Conservation (phyloP, 495 filamentous ascomycete species). For the Trichoderma erinaceum region DNA sequence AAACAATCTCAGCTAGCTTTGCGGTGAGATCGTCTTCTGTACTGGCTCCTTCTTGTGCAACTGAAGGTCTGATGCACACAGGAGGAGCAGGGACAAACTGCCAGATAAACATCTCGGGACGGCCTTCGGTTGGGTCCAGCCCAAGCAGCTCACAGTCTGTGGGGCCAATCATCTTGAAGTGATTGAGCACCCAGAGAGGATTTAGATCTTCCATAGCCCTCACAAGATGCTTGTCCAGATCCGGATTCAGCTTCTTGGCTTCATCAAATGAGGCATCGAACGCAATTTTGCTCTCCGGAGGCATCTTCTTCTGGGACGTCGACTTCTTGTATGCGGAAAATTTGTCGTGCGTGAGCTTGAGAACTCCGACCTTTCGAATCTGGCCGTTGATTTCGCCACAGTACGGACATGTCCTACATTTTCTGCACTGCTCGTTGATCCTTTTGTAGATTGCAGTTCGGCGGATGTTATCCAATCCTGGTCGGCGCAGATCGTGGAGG, state of each 20-base stretch:
- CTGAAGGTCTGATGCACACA: slow-evolving; percentile 87
- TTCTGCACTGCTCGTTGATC: slow-evolving; percentile 81
- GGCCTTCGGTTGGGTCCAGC: slow-evolving; percentile 75
- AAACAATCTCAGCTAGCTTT: slow-evolving; percentile 88
- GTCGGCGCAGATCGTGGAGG: slow-evolving; percentile 70
- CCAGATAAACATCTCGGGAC: slow-evolving; percentile 97
- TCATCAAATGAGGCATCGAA: slow-evolving; percentile 81
- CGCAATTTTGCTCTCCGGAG: slow-evolving; percentile 67
- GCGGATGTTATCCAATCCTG: slow-evolving; percentile 78
- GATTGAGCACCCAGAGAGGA: slow-evolving; percentile 76
- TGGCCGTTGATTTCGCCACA: slow-evolving; percentile 79
- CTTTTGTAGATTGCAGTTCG: slow-evolving; percentile 74
- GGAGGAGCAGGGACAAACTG: slow-evolving; percentile 91
- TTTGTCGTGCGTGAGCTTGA: slow-evolving; percentile 93
- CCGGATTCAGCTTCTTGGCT: slow-evolving; percentile 63
- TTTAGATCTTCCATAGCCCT: slow-evolving; percentile 94
- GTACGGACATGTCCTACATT: slow-evolving; percentile 66
- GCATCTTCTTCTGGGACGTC: slow-evolving; percentile 72
- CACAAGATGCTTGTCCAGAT: slow-evolving; percentile 83
- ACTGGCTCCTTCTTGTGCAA: slow-evolving; percentile 80
- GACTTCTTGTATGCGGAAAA: slow-evolving; percentile 82
- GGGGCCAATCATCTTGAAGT: slow-evolving; percentile 82
- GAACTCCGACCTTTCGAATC: slow-evolving; percentile 76
- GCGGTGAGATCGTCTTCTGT: slow-evolving; percentile 96
- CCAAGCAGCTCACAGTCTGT: slow-evolving; percentile 87